Percentiles rank a stretch among this genome's conserved stretches.
These are phyloP conservation scores for Ajuga chamaepitys DNA, from an alignment of 257 asterid species.

Conservation along the genomic window DNA sequence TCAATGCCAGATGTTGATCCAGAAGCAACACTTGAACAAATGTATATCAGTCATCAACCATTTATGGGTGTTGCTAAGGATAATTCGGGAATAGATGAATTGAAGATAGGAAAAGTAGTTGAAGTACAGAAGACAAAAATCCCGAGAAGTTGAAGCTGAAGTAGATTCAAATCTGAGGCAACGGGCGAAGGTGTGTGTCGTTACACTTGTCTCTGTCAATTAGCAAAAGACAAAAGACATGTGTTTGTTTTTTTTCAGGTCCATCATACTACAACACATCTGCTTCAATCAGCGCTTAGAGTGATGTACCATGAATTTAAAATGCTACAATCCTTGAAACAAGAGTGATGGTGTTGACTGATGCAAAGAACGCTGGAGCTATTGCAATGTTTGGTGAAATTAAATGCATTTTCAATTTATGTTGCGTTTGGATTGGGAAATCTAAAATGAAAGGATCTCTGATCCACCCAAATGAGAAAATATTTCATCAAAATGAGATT, in stretches of 20 bases:
- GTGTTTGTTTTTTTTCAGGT: slow-evolving; percentile 35
- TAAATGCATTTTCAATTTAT: too few relatives aligned
- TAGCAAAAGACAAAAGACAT: neutral
- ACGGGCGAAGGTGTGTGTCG: slow-evolving; percentile 64
- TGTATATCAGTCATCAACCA: slow-evolving; percentile 21
- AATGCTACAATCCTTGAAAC: slow-evolving; percentile 67
- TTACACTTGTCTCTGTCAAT: neutral
- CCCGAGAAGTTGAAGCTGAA: slow-evolving; percentile 72
- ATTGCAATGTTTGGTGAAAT: slow-evolving; percentile 97
- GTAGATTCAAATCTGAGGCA: slow-evolving; percentile 81
- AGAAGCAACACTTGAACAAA: slow-evolving; percentile 26
- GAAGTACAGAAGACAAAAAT: slow-evolving; percentile 38
- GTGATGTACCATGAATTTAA: slow-evolving; percentile 79
- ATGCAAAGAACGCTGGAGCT: slow-evolving; percentile 93
- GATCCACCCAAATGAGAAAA: too few relatives aligned
- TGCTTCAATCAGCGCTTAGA: slow-evolving; percentile 85
- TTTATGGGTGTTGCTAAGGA: slow-evolving; percentile 25
- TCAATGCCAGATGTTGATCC: slow-evolving; percentile 29
- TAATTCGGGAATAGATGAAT: slow-evolving; percentile 27
- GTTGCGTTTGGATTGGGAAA: too few relatives aligned
- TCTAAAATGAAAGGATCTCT: too few relatives aligned
- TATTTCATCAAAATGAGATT: too few relatives aligned
- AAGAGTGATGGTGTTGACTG: slow-evolving; percentile 61
- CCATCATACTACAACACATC: slow-evolving; percentile 95
- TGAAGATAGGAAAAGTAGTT: slow-evolving; percentile 19